Percentiles rank a stretch among this genome's conserved stretches.
phyloP scores from a whole-genome alignment of 306 rosid genomes.

The Biancaea sappan region DNA sequence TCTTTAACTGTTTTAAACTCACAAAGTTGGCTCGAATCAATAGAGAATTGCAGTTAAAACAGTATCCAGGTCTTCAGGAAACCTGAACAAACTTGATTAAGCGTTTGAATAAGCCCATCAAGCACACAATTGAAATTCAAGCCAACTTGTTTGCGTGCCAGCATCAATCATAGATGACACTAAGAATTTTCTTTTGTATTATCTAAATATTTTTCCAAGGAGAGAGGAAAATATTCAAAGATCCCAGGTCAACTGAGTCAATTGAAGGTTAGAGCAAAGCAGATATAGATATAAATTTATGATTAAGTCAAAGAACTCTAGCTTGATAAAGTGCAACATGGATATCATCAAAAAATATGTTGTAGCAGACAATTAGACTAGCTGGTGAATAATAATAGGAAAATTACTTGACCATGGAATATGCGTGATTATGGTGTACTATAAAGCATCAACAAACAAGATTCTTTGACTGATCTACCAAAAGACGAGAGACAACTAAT shows the following conservation, averaged over 20 bases:
- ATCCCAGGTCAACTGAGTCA: neutral
- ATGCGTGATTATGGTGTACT: neutral
- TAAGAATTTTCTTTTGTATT: conserved; percentile 5
- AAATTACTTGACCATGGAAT: conserved; percentile 1
- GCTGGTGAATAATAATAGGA: neutral
- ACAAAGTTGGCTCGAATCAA: conserved; percentile 79
- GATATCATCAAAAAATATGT: neutral
- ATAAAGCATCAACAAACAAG: neutral
- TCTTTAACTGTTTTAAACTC: conserved; percentile 42
- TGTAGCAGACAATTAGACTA: neutral
- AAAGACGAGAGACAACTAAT: neutral
- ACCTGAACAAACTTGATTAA: conserved; percentile 60
- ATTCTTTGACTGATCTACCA: neutral
- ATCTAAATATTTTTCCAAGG: neutral
- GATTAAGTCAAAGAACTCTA: conserved; percentile 14
- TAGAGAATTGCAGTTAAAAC: conserved; percentile 59
- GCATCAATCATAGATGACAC: conserved; percentile 54
- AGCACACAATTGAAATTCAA: conserved; percentile 61
- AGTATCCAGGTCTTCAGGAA: conserved; percentile 67
- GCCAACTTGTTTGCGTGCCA: conserved; percentile 75
- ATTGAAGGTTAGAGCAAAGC: neutral
- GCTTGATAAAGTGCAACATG: conserved; percentile 12
- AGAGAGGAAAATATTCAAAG: neutral
- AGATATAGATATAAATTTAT: neutral
- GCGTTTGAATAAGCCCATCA: conserved; percentile 56